Conservation (phyloP, 2,329 filamentous ascomycete genomes). For the Stagonosporopsis cucurbitacearum region DNA sequence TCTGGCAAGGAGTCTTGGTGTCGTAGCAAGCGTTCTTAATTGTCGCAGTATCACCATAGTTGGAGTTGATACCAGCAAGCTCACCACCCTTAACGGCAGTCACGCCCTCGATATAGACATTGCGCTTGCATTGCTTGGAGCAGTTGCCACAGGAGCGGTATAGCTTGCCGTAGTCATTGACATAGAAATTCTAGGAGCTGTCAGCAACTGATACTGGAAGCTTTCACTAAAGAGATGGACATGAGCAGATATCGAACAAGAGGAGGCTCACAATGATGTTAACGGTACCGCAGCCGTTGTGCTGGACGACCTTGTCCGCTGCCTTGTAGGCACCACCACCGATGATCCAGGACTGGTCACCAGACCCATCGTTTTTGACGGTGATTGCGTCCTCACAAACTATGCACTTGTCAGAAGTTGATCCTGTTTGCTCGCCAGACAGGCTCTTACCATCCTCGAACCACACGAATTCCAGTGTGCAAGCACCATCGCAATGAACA, state of each 20-base stretch:
- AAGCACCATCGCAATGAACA: slow-evolving; percentile 56
- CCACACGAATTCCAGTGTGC: slow-evolving; percentile 55
- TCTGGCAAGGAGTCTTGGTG: slow-evolving; percentile 22
- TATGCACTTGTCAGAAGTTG: background rate
- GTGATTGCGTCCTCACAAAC: slow-evolving; percentile 47
- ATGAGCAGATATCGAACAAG: background rate
- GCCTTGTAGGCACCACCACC: slow-evolving; percentile 45
- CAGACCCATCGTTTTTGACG: slow-evolving; percentile 32
- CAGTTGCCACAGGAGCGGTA: slow-evolving; percentile 54
- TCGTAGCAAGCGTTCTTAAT: slow-evolving; percentile 31
- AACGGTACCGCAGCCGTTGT: slow-evolving; percentile 47
- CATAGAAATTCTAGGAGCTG: slow-evolving; percentile 26
- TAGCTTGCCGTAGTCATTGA: slow-evolving; percentile 41
- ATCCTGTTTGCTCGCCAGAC: background rate
- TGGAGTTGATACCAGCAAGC: slow-evolving; percentile 56
- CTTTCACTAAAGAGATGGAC: background rate
- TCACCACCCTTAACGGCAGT: slow-evolving; percentile 48
- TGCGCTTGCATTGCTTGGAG: slow-evolving; percentile 53
- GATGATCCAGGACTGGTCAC: slow-evolving; percentile 44
- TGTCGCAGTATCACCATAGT: slow-evolving; percentile 55
- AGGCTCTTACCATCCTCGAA: slow-evolving; percentile 33
- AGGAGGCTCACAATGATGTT: slow-evolving; percentile 28
- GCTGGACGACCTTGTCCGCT: slow-evolving; percentile 47
- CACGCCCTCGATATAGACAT: slow-evolving; percentile 51
- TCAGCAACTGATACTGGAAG: background rate